These are phyloP conservation scores for Cyberlindnera saturnus DNA, from an alignment of 805 yeast species.

Conservation along the genomic window DNA sequence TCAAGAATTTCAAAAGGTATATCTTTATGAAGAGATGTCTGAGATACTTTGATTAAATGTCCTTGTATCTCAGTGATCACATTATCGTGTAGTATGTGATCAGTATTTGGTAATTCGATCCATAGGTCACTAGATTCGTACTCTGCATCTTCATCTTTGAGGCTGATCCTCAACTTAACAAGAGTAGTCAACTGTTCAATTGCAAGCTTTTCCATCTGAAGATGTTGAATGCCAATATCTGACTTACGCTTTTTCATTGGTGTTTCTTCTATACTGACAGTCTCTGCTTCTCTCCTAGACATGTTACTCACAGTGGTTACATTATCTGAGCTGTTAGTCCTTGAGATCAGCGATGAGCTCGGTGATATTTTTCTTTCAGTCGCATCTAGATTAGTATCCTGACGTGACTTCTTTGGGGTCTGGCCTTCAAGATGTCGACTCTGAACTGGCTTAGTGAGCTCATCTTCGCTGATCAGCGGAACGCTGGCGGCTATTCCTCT, in stretches of 20 bases:
- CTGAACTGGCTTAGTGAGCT: background rate
- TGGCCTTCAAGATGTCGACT: background rate
- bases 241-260: conserved; percentile 15
- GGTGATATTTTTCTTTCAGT: too few species aligned
- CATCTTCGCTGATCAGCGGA: conserved; percentile 1
- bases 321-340: too few species aligned
- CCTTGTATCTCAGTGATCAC: conserved; percentile 20
- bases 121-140: conserved; percentile 20
- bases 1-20: conserved; percentile 24
- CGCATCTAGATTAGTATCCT: too few species aligned
- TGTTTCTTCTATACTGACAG: background rate
- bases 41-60: conserved; percentile 15
- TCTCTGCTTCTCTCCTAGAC: background rate
- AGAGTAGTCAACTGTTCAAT: conserved; percentile 5
- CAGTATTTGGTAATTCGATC: conserved; percentile 19
- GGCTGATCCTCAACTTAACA: conserved; percentile 10
- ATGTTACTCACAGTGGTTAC: background rate
- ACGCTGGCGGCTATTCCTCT: background rate
- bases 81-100: conserved; percentile 14
- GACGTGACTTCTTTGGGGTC: background rate
- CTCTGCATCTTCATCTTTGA: conserved; percentile 24
- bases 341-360: too few species aligned
- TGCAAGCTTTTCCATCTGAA: conserved; percentile 12
- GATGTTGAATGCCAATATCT: conserved; percentile 11
- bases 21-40: conserved; percentile 6